Conservation (phyloP, 2,329 filamentous ascomycete genomes). For the Zymoseptoria passerinii region DNA sequence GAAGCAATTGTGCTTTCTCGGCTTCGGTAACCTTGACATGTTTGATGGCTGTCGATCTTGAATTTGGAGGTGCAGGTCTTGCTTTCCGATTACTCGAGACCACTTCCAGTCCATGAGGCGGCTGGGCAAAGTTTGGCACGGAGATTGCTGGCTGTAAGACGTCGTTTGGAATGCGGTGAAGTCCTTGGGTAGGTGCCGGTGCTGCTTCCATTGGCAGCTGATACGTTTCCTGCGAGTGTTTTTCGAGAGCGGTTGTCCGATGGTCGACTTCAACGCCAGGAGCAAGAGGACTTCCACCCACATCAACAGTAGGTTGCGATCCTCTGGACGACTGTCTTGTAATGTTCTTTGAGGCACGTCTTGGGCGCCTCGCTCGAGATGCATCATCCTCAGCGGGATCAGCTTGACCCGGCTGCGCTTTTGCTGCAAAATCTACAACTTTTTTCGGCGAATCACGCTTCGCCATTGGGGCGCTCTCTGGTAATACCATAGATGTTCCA, state of each 20-base stretch:
- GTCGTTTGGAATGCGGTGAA: not conserved
- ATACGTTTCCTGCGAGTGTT: constrained; percentile 18
- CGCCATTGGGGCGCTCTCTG: not conserved
- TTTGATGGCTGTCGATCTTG: constrained; percentile 34
- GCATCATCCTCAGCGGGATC: not conserved
- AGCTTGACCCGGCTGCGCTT: not conserved
- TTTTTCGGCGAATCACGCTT: not conserved
- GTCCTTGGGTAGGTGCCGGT: not conserved
- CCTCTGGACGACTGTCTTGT: constrained; percentile 15
- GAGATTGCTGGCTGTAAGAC: not conserved
- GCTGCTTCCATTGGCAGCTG: not conserved
- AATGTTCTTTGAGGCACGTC: not conserved
- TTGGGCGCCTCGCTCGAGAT: not conserved
- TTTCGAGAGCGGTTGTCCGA: constrained; percentile 20
- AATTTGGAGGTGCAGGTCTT: constrained; percentile 34
- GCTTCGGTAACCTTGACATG: constrained; percentile 2
- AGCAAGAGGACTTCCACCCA: constrained; percentile 25
- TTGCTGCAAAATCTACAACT: not conserved
- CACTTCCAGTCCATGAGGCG: not conserved
- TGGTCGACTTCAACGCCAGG: constrained; percentile 16
- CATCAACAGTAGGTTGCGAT: constrained; percentile 21
- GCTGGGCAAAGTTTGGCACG: not conserved
- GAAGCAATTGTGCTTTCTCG: not conserved
- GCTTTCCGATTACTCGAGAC: constrained; percentile 37
- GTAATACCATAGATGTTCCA: not conserved